Conservation (phyloP, 2,329 filamentous ascomycete species). For the Colletotrichum cuscutae region DNA sequence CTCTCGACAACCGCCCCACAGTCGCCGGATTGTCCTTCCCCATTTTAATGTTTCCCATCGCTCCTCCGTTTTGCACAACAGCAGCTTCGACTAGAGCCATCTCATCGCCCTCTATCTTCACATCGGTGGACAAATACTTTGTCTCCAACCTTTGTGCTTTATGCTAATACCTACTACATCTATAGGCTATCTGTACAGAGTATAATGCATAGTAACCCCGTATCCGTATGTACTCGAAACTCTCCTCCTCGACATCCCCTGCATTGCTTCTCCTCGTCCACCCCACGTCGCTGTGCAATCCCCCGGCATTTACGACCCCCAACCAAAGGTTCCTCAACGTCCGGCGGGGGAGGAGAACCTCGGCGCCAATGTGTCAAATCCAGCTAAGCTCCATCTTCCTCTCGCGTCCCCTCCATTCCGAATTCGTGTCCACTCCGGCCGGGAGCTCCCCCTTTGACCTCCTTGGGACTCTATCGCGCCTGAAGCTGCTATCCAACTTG, state of each 20-base stretch:
- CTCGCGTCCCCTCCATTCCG: slow-evolving; percentile 10
- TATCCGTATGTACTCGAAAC: background rate
- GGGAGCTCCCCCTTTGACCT: background rate
- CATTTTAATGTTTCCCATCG: slow-evolving; percentile 10
- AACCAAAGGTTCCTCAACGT: background rate
- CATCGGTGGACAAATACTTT: background rate
- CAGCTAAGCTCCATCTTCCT: slow-evolving; percentile 14
- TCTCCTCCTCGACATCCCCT: slow-evolving; percentile 3
- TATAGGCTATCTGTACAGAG: too few relatives aligned
- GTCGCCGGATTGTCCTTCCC: slow-evolving; percentile 24
- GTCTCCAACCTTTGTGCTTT: background rate
- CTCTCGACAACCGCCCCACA: background rate
- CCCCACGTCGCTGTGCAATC: slow-evolving; percentile 1
- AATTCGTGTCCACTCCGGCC: slow-evolving; percentile 2
- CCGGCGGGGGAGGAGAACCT: background rate
- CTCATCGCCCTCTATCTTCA: background rate
- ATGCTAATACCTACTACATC: too few relatives aligned
- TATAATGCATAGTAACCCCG: too few relatives aligned
- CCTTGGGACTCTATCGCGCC: background rate
- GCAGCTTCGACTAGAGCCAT: background rate
- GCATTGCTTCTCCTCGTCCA: background rate
- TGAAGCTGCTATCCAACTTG: background rate
- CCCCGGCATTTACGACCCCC: background rate
- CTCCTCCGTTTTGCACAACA: slow-evolving; percentile 4
- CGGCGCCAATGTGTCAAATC: slow-evolving; percentile 22